Evolutionary conservation across 768 basidiomycete species (phyloP).

Genomic region (Mycena galopus): DNA sequence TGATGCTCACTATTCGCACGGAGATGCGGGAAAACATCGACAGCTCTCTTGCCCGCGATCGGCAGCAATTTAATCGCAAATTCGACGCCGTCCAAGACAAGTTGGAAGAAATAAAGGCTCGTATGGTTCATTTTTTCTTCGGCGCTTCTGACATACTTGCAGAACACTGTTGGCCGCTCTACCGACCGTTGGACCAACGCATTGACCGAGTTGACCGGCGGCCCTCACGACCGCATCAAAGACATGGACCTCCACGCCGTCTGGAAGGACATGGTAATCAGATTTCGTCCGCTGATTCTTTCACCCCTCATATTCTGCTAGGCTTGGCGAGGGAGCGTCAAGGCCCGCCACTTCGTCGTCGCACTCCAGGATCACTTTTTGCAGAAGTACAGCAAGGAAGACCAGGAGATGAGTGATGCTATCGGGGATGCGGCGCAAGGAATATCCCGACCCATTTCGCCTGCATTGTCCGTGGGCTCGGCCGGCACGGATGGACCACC

Average conservation of each 20-base stretch:
- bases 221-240: conserved; percentile 59
- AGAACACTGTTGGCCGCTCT: neutral
- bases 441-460: conserved; percentile 27
- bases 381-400: conserved; percentile 34
- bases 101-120: conserved; percentile 40
- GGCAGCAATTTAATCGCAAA: conserved; percentile 60
- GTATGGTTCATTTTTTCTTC: conserved; percentile 4
- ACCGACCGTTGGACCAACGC: conserved; percentile 54
- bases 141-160: neutral
- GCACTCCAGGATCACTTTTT: conserved; percentile 56
- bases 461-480: conserved; percentile 11
- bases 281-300: neutral
- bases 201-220: conserved; percentile 52
- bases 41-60: conserved; percentile 52
- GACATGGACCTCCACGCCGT: conserved; percentile 61
- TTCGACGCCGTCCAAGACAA: conserved; percentile 42
- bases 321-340: conserved; percentile 67
- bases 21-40: conserved; percentile 54
- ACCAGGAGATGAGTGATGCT: conserved; percentile 1
- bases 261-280: conserved; percentile 56
- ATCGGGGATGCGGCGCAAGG: neutral
- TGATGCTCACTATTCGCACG: conserved; percentile 24
- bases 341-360: conserved; percentile 64
- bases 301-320: conserved; percentile 30
- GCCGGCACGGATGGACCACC: neutral